Evolutionary conservation across 2,329 filamentous ascomycete genomes (phyloP), one percentile per base, ranked within the genome.

Genomic region (Penicillium thymicola): DNA sequence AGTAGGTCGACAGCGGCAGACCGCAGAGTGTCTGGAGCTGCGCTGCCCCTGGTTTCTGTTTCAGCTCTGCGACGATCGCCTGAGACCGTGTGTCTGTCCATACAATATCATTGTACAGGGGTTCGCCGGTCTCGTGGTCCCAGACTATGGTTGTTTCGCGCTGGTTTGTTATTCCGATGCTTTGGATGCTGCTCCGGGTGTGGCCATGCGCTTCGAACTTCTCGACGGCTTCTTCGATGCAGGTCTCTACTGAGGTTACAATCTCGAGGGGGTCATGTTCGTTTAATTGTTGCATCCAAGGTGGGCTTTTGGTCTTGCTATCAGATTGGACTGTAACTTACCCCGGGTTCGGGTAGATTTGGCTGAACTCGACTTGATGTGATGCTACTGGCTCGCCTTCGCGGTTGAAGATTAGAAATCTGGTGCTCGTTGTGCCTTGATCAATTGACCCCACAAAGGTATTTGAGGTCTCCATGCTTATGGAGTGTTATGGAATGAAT

Each of bases 11-110:
- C 16, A 96, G 79, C 14, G 91, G 91, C 30, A 95, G 82, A 43
- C 92, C 92, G 69, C 89, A 93, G 34, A 89, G 77, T 42, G 85
- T 78, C 55, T 83, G 82, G 40, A 96, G 79, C 51, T 84, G 79
- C 51, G 89, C 85, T 21, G 89, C 86, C 43, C 82, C 86, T 4
- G 84, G 78, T 45, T 80, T 82, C 18, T 79, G 72, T 74, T 92
- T 92, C 48, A 96, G 78, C 64, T 92, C 87, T 55, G 87, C 84
- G 36, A 93, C 90, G 23, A 96, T 79, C 37, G 82, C 79, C 60
- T 85, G 83, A 32, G 90, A 92, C 53, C 92, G 83, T 13, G 90
- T 96, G 70, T 96, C 92, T 11, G 91, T 89, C 91, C 92, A 96
- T 46, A 91, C 92, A 61, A 96, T 88, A 49, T 90, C 90, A 70